Percentiles rank a stretch among this genome's conserved stretches.
These are phyloP conservation scores for Taphrina wiesneri DNA, from an alignment of 1,139 yeast genomes.

Conservation along the genomic window DNA sequence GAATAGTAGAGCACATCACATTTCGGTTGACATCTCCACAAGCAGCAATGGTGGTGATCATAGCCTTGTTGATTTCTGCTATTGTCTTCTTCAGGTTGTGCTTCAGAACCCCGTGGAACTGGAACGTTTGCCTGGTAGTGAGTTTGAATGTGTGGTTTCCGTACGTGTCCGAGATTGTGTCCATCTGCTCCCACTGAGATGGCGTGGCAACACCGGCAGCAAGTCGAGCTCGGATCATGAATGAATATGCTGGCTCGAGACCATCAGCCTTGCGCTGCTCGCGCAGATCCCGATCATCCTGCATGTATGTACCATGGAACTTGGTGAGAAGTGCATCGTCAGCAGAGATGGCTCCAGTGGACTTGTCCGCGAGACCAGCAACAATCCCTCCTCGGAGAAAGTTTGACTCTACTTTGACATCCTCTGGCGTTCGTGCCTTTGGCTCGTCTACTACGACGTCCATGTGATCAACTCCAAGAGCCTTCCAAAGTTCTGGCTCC, in stretches of 20 bases:
- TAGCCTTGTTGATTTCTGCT: conserved; percentile 85
- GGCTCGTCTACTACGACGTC: conserved; percentile 85
- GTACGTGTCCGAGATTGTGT: conserved; percentile 74
- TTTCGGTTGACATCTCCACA: conserved; percentile 99
- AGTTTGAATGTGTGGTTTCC: conserved; percentile 94
- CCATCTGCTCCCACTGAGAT: conserved; percentile 81
- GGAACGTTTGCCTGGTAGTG: conserved; percentile 97
- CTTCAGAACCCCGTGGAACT: conserved; percentile 91
- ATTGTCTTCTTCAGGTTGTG: conserved; percentile 86
- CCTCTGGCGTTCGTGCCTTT: conserved; percentile 93
- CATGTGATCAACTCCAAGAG: conserved; percentile 80
- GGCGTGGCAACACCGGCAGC: conserved; percentile 94
- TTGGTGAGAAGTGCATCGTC: conserved; percentile 91
- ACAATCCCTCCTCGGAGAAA: conserved; percentile 91
- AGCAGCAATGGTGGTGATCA: conserved; percentile 94
- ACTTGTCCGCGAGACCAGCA: conserved; percentile 74
- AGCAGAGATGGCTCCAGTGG: conserved; percentile 93
- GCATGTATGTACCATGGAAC: conserved; percentile 98
- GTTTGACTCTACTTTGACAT: conserved; percentile 83
- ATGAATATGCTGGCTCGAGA: conserved; percentile 89
- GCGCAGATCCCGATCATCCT: conserved; percentile 95
- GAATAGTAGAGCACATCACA: conserved; percentile 87
- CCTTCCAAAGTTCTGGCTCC: conserved; percentile 84
- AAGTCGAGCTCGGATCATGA: conserved; percentile 93
- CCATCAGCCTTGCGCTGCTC: conserved; percentile 91